These are phyloP conservation scores for Pichia sp. DNA, from an alignment of 1,139 yeast genomes.

Conservation along the genomic window DNA sequence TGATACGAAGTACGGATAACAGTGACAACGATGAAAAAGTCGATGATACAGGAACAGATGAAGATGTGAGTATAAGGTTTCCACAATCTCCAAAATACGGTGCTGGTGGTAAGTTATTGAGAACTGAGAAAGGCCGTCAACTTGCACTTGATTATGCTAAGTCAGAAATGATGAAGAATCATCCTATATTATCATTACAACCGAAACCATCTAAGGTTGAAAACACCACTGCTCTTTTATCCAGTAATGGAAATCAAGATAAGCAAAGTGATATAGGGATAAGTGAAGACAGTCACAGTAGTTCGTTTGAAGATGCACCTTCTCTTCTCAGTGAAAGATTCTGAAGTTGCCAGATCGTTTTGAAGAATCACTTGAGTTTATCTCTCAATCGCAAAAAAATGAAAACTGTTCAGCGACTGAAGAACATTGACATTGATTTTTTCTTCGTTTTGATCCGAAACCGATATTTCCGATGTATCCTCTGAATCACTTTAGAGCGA, in stretches of 20 bases:
- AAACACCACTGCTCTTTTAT: neutral
- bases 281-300: conserved; percentile 2
- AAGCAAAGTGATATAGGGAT: neutral
- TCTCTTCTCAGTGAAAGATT: conserved; percentile 6
- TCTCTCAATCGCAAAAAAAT: too few relatives aligned
- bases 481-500: too few relatives aligned
- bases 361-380: neutral
- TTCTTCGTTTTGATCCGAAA: too few relatives aligned
- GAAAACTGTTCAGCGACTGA: too few relatives aligned
- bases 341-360: neutral
- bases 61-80: conserved; percentile 35
- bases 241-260: neutral
- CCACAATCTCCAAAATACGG: conserved; percentile 45
- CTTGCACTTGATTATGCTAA: conserved; percentile 23
- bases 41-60: conserved; percentile 12
- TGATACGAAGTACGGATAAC: neutral
- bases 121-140: conserved; percentile 21
- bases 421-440: too few relatives aligned
- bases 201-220: neutral
- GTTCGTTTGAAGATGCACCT: conserved; percentile 9
- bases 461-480: too few relatives aligned
- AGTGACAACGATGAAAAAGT: neutral
- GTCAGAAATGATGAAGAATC: conserved; percentile 14
- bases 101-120: conserved; percentile 23
- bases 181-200: conserved; percentile 16